These are phyloP conservation scores for Achaetomiella virescens DNA, from an alignment of 495 filamentous ascomycete species.

Conservation along the genomic window DNA sequence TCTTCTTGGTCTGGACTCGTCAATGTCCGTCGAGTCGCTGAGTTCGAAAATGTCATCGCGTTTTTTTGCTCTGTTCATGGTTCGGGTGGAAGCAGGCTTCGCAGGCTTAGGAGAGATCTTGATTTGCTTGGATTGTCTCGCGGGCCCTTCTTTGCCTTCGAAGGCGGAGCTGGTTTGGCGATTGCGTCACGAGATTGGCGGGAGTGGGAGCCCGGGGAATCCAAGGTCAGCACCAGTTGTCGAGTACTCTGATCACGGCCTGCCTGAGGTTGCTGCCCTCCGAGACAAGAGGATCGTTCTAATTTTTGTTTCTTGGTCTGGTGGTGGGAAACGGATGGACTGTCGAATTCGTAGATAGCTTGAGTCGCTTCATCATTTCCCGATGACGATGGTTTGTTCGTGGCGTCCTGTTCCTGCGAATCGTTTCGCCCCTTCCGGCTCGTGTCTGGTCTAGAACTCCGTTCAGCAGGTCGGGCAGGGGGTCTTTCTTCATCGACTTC, in stretches of 20 bases:
- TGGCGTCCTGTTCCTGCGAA: not conserved
- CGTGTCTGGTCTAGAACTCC: not conserved
- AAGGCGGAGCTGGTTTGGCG: not conserved
- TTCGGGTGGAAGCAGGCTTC: not conserved
- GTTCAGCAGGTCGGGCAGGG: slow-evolving; percentile 4
- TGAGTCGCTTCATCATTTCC: not conserved
- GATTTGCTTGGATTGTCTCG: not conserved
- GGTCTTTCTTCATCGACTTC: slow-evolving; percentile 1
- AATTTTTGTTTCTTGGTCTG: not conserved
- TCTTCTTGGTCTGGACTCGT: slow-evolving; percentile 1
- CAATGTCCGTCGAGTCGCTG: slow-evolving; percentile 3
- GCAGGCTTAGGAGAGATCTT: not conserved
- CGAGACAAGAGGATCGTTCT: not conserved
- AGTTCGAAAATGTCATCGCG: not conserved
- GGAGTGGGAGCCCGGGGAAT: not conserved
- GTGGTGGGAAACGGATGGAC: not conserved
- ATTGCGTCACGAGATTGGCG: not conserved
- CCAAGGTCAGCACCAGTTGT: not conserved
- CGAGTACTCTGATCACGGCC: not conserved
- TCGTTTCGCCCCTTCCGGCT: not conserved
- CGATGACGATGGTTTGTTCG: not conserved
- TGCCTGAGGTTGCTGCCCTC: not conserved
- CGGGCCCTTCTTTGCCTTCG: not conserved
- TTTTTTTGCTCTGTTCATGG: not conserved
- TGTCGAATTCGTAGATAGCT: not conserved